These are phyloP conservation scores for Tetracladium marchalianum DNA, from an alignment of 495 filamentous ascomycete genomes.

Conservation along the genomic window DNA sequence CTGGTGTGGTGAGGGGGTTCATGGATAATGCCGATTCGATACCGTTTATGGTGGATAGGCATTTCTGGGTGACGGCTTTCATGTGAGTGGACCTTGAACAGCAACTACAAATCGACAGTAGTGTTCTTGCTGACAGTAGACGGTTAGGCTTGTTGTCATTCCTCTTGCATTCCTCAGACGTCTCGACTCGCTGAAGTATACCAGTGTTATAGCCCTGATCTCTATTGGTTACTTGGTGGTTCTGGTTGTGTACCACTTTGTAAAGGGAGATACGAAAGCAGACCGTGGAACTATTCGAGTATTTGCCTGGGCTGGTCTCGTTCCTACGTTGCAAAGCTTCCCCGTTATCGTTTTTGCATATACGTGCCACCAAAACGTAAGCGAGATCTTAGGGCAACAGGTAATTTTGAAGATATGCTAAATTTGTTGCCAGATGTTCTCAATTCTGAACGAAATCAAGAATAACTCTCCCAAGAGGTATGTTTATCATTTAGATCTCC, in stretches of 20 bases:
- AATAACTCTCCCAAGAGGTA: conserved; percentile 54
- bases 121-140: conserved; percentile 3
- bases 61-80: conserved; percentile 98
- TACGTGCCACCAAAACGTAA: conserved; percentile 95
- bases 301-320: conserved; percentile 65
- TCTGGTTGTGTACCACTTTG: conserved; percentile 83
- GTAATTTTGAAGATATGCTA: not conserved
- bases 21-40: conserved; percentile 44
- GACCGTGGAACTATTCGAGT: conserved; percentile 64
- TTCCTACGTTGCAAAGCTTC: conserved; percentile 72
- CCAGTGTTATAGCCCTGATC: conserved; percentile 80
- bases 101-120: not conserved
- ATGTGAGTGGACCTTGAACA: conserved; percentile 45
- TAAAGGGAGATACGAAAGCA: conserved; percentile 62
- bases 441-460: conserved; percentile 87
- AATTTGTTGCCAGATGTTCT: conserved; percentile 73
- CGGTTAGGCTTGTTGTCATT: conserved; percentile 74
- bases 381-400: conserved; percentile 10
- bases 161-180: conserved; percentile 84
- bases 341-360: conserved; percentile 97
- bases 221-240: conserved; percentile 92
- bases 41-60: conserved; percentile 71
- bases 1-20: conserved; percentile 77
- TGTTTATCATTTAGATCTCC: not conserved
- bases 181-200: conserved; percentile 94